These are phyloP conservation scores for Pyrus bretschneideri DNA, from an alignment of 306 rosid genomes.

Conservation along the genomic window DNA sequence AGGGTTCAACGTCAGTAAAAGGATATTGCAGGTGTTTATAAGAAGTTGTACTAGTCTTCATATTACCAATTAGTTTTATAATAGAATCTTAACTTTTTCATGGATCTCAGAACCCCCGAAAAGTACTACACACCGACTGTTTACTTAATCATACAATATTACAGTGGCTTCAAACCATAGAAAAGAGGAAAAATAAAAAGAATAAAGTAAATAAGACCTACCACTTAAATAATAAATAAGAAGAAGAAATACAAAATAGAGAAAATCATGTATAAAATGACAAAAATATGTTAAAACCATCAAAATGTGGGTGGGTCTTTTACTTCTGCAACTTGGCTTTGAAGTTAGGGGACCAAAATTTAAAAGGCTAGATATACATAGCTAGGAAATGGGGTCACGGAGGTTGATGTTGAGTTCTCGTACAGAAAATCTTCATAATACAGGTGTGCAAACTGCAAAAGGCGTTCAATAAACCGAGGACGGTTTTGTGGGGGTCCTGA, in stretches of 20 bases:
- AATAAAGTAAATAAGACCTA: background rate
- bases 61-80: too few species aligned
- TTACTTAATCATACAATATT: background rate
- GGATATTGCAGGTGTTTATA: too few species aligned
- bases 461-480: slow-evolving; percentile 5
- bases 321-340: background rate
- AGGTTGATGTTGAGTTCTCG: background rate
- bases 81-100: too few species aligned
- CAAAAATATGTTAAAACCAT: background rate
- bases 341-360: background rate
- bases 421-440: background rate
- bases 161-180: background rate
- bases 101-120: too few species aligned
- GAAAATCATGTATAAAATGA: background rate
- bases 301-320: background rate
- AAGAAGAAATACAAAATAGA: background rate
- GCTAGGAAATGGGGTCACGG: background rate
- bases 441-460: background rate
- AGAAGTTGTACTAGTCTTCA: too few species aligned
- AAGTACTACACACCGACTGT: background rate
- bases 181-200: background rate
- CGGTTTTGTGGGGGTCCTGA: background rate
- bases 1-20: too few species aligned
- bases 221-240: background rate
- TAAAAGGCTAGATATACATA: background rate